phyloP scores from a whole-genome alignment of 306 rosid genomes.

The Alnus rubra region DNA sequence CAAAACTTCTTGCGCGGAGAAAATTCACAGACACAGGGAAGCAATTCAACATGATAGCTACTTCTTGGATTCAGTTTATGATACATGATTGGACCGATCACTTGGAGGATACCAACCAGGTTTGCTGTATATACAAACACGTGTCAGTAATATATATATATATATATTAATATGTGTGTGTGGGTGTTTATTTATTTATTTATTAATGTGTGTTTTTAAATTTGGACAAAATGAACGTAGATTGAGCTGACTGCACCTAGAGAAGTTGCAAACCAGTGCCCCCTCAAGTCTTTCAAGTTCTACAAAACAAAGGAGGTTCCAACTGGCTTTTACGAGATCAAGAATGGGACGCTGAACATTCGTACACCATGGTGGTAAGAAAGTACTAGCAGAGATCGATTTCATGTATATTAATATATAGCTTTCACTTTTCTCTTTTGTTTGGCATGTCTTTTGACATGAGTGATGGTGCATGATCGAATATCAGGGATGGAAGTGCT shows the following conservation, averaged over 20 bases:
- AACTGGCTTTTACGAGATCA: conserved; percentile 44
- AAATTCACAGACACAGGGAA: conserved; percentile 50
- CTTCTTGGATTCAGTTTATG: conserved; percentile 75
- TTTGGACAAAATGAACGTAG: conserved; percentile 2
- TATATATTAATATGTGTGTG: not conserved
- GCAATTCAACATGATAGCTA: conserved; percentile 64
- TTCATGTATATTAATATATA: not conserved
- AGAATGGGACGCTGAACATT: conserved; percentile 36
- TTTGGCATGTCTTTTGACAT: not conserved
- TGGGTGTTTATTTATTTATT: not conserved
- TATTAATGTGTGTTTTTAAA: too few relatives aligned
- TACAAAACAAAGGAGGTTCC: conserved; percentile 50
- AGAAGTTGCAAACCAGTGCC: conserved; percentile 54
- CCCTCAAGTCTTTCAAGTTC: conserved; percentile 56
- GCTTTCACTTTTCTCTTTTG: not conserved
- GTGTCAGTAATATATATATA: too few relatives aligned
- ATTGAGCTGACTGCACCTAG: conserved; percentile 44
- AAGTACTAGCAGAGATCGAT: too few relatives aligned
- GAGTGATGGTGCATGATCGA: not conserved
- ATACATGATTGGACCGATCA: conserved; percentile 71
- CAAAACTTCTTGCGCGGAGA: conserved; percentile 50
- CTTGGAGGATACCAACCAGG: conserved; percentile 55
- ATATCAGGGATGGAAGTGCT: conserved; percentile 59
- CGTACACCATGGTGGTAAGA: conserved; percentile 69
- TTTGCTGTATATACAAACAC: not conserved